These are phyloP conservation scores for Wickerhamomyces ciferrii DNA, from an alignment of 805 yeast species.

Conservation along the genomic window DNA sequence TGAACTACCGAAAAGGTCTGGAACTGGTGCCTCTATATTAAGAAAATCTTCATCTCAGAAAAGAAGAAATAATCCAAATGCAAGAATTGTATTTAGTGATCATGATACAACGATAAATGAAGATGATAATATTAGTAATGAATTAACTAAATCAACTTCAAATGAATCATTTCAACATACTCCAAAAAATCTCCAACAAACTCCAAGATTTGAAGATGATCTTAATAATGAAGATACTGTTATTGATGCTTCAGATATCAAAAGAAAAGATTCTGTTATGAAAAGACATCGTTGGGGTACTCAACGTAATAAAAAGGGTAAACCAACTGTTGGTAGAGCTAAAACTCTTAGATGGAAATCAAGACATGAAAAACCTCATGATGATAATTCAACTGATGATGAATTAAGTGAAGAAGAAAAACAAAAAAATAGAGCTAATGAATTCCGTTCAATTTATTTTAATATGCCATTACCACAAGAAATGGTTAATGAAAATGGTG, in stretches of 20 bases:
- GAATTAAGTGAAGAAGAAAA: constrained; percentile 28
- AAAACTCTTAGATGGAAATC: constrained; percentile 53
- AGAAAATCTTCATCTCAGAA: constrained; percentile 7
- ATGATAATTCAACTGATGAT: constrained; percentile 25
- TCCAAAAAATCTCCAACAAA: constrained; percentile 14
- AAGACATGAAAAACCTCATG: constrained; percentile 24
- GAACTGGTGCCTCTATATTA: constrained; percentile 17
- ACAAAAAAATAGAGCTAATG: constrained; percentile 29
- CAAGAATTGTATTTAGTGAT: constrained; percentile 19
- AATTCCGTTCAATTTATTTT: constrained; percentile 49
- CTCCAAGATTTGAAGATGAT: constrained; percentile 18
- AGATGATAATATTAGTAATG: constrained; percentile 4
- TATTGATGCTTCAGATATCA: neutral
- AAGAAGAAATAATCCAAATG: constrained; percentile 12
- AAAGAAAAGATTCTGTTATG: constrained; percentile 46
- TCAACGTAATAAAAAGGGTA: constrained; percentile 67
- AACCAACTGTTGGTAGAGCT: constrained; percentile 53
- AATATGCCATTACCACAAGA: constrained; percentile 58
- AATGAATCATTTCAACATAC: constrained; percentile 19
- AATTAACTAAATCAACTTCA: constrained; percentile 13
- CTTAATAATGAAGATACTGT: constrained; percentile 6
- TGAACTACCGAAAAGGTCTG: constrained; percentile 4
- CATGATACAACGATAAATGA: constrained; percentile 14
- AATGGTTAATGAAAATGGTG: constrained; percentile 52
- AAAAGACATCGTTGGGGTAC: constrained; percentile 90